A percentile compares a stretch with the other conserved stretches of the same genome.
Conservation (phyloP, 768 basidiomycete genomes). For the Termitomyces bulborhizus region DNA sequence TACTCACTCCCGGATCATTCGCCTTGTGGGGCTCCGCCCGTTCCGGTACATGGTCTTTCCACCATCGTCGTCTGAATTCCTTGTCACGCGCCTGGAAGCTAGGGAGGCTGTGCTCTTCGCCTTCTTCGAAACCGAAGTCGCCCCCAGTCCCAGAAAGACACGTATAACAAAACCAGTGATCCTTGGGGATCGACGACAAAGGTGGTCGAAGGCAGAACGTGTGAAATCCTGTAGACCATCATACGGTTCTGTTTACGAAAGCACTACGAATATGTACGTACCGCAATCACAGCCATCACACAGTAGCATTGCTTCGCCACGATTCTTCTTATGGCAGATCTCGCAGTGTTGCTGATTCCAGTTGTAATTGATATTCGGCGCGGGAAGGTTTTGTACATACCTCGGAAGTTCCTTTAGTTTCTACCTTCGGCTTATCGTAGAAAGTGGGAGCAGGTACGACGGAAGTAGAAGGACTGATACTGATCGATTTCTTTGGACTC, state of each 20-base stretch:
- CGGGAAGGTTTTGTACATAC: conserved; percentile 33
- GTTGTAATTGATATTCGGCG: conserved; percentile 18
- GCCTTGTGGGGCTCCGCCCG: conserved; percentile 23
- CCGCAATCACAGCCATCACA: conserved; percentile 43
- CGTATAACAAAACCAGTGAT: conserved; percentile 93
- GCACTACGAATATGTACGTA: conserved; percentile 15
- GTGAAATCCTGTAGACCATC: conserved; percentile 68
- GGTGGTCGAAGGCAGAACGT: conserved; percentile 97
- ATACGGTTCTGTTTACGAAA: background rate
- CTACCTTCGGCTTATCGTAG: conserved; percentile 38
- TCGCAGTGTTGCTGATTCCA: conserved; percentile 75
- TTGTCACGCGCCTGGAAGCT: conserved; percentile 89
- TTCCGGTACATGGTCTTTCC: conserved; percentile 65
- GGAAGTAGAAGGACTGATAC: conserved; percentile 18
- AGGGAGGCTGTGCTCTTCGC: conserved; percentile 88
- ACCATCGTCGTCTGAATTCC: conserved; percentile 89
- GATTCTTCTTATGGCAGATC: conserved; percentile 85
- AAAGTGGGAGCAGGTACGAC: conserved; percentile 40
- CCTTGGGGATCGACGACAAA: conserved; percentile 76
- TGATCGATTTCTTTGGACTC: conserved; percentile 31
- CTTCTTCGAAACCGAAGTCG: conserved; percentile 98
- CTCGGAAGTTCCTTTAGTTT: conserved; percentile 44
- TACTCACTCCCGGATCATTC: conserved; percentile 47
- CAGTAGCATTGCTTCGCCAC: conserved; percentile 87
- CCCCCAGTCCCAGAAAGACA: conserved; percentile 90